Evolutionary conservation across 257 asterid genomes (phyloP).

Genomic region (Nicotiana paniculata): DNA sequence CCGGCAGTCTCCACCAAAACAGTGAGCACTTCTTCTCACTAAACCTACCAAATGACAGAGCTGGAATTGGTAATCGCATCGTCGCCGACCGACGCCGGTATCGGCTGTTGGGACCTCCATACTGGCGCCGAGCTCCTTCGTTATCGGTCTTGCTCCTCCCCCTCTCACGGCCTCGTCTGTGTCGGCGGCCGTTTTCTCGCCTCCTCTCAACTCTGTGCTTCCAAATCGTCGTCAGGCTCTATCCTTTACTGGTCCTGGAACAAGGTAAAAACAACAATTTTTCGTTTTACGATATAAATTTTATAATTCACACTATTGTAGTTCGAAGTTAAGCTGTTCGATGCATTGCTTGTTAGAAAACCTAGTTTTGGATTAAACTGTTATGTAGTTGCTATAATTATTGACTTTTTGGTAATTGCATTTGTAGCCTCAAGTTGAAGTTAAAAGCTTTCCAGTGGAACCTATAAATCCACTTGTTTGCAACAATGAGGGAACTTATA

Average conservation of each 20-base stretch:
- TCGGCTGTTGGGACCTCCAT: constrained; percentile 86
- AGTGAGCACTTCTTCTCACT: background rate
- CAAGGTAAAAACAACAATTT: constrained; percentile 34
- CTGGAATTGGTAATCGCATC: constrained; percentile 69
- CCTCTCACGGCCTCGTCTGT: constrained; percentile 66
- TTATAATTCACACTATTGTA: background rate
- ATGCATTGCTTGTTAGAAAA: constrained; percentile 15
- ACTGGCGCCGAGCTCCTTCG: constrained; percentile 70
- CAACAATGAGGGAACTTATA: constrained; percentile 62
- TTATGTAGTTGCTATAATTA: background rate
- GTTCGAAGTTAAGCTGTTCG: constrained; percentile 12
- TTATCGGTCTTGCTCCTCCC: constrained; percentile 59
- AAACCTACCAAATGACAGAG: constrained; percentile 35
- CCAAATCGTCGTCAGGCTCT: constrained; percentile 63
- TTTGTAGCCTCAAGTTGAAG: constrained; percentile 77
- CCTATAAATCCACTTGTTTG: constrained; percentile 57
- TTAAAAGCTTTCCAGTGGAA: constrained; percentile 79
- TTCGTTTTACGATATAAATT: background rate
- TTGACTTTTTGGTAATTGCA: background rate
- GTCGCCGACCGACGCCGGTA: constrained; percentile 77
- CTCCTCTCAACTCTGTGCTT: constrained; percentile 67
- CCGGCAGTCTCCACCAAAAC: background rate
- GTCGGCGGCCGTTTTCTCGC: constrained; percentile 72
- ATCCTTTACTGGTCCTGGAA: constrained; percentile 84
- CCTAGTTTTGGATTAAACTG: background rate